Evolutionary conservation across 2,329 filamentous ascomycete species (phyloP), one percentile per base, ranked within the genome.

Genomic region (Corinectria fuckeliana): DNA sequence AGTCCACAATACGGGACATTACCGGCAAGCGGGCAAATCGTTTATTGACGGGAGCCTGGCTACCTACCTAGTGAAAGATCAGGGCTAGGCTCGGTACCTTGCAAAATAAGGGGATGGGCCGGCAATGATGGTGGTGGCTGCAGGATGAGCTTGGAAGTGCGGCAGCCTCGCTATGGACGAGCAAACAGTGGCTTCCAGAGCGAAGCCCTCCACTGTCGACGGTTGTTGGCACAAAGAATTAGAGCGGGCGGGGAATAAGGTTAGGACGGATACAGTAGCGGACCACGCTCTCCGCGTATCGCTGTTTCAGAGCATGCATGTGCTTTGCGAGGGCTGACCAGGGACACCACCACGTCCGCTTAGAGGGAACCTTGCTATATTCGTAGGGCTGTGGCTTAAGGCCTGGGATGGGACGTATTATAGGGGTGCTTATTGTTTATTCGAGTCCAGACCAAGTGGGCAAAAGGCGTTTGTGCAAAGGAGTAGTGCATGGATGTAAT

Each of bases 221-320:
- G 4, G 48, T 38, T 26, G n/a, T n/a, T n/a, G n/a, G n/a, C 32
- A 39, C 34, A 20, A 50, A 25, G 50, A 54, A 45, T 42, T 20
- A 21, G 28, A 26, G 44, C 38, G 32, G 45, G 28, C 28, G 28
- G 13, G 28, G 47, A 45, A 53, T 55, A 59, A 50, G 39, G 56
- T 59, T 59, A 21, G 54, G 42, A 21, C 50, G 45, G 56, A 48
- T 52, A 36, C 49, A 47, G 25, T 52, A 18, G 39, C 44, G 42
- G 42, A 58, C 14, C 28, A 50, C 38, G 50, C 49, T 20, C 42
- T 56, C 45, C 26, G n/a, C n/a, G n/a, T n/a, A n/a, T n/a, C 32
- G 32, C 32, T 36, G 32, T 36, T 36, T 36, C 32, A 36, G 32
- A 16, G 32, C 10, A 6, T 36, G 32, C 10, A 6, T 36, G n/a